Base-by-base conservation (phyloP, 371 early-diverging fungal genomes). In the Fennellomyces sp. region DNA sequence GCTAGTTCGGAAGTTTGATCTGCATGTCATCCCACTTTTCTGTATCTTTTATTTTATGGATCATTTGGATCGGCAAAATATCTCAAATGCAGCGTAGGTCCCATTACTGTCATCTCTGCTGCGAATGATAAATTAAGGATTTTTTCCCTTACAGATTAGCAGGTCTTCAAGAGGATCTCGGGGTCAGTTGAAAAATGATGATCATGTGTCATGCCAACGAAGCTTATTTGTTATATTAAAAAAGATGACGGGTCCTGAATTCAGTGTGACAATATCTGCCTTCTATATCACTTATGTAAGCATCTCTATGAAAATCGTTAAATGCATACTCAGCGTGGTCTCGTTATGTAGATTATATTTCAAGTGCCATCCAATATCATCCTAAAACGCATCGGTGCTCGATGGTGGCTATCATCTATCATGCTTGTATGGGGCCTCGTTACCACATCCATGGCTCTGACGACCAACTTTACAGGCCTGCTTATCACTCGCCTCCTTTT, bases 341-440 rank as follows among this genome's bases (percentile, higher is more conserved):
- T 47, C 8, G 28, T 39, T 35, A 27, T 28, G 3, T 53, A 79
- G 80, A 76, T 79, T 36, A 26, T 79, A 1, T 79, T 71, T 39
- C 76, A 79, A 64, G 63, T 79, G 23, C 80, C 80, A 13, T 73
- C 80, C 13, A 79, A 79, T 58, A 52, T 69, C 0, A 55, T 79
- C 2, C 39, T 79, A 3, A 72, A 76, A 17, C 68, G 64, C 8
- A 63, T 66, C 25, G 69, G 68, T 33, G 68, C 76, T 6, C 63
- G 64, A 19, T 30, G 61, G 23, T 79, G 80, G 80, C 60, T 79
- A n/a, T 74, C 76, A 1, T 64, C 66, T 7, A 70, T 76, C 13
- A 79, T 79, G 76, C 38, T 72, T 23, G 54, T 69, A 19, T 79
- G 80, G 80, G 80, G 76, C 0, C 39, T 63, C 36, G 39, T 60